Conservation (phyloP, 1,139 yeast genomes). For the Pichia sp. region DNA sequence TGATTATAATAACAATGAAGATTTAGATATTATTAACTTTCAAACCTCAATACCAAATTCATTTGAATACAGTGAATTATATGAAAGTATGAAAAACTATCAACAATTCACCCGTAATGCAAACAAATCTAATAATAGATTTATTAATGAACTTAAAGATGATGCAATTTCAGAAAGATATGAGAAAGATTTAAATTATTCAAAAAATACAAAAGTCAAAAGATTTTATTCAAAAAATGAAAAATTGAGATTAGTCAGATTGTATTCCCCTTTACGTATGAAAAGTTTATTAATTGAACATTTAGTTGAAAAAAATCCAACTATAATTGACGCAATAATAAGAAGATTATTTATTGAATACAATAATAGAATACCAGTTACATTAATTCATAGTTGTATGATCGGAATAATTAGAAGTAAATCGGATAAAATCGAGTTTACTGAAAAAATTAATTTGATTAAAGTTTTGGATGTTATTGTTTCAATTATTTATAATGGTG, state of each 20-base stretch:
- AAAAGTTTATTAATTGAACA: slow-evolving; percentile 18
- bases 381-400: slow-evolving; percentile 21
- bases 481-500: slow-evolving; percentile 11
- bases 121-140: neutral
- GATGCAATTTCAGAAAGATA: neutral
- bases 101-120: slow-evolving; percentile 1
- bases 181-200: neutral
- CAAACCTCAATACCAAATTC: slow-evolving; percentile 6
- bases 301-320: slow-evolving; percentile 14
- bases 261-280: slow-evolving; percentile 15
- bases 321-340: slow-evolving; percentile 13
- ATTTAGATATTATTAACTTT: neutral
- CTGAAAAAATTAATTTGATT: slow-evolving; percentile 17
- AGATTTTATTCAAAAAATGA: slow-evolving; percentile 9
- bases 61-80: slow-evolving; percentile 15
- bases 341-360: slow-evolving; percentile 18
- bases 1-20: neutral
- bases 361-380: slow-evolving; percentile 19
- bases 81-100: slow-evolving; percentile 10
- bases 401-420: slow-evolving; percentile 18
- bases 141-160: neutral
- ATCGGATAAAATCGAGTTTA: slow-evolving; percentile 4
- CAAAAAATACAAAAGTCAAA: neutral
- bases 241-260: slow-evolving; percentile 13
- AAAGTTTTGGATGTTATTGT: slow-evolving; percentile 22